Base-by-base conservation (phyloP, 192 early-diverging fungal genomes). In the Glomus cerebriforme region DNA sequence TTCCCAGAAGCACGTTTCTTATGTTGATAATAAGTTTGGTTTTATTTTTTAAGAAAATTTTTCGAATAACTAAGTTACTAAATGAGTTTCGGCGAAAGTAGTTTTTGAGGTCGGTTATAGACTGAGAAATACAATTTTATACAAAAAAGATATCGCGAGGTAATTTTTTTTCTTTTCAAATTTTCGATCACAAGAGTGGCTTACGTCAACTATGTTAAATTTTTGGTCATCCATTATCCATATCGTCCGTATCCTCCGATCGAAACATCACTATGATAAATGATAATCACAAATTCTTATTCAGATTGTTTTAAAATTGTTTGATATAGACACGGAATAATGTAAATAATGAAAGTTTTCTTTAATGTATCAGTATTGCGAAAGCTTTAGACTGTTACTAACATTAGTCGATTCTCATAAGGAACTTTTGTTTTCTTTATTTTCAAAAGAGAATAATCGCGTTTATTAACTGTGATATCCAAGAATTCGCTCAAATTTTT, bases 131-230 rank as follows among this genome's bases (percentile, higher is more conserved):
- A 43, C 26, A 62, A 62, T 26, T 62, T 62, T 62, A 10, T 43
- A 43, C 2, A n/a, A n/a, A n/a, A n/a, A n/a, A 43, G 39, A 43
- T 62, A 62, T 26, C 60, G 60, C 60, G 60, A 62, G 60, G 12
- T 13, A 59, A 0, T n/a, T 1, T 24, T n/a, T 27, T 10, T 27
- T 62, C 24, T n/a, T 59, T 24, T 59, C 24, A 59, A 62, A 27
- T 27, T 9, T 62, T 62, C 60, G 60, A 62, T 62, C 60, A 43
- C 39, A 43, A 43, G 9, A 62, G 60, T 62, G 60, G 60, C 60
- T 62, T 62, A 62, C 60, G 60, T 62, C 60, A 62, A 62, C 60
- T 26, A n/a, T 26, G 60, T 10, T 62, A 27, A n/a, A 62, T n/a
- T 43, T 43, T 43, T 43, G 39, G 39, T 43, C 37, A 9, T 39